These are phyloP conservation scores for Vitis cinerea DNA, from an alignment of 164 flowering plant genomes.

Conservation along the genomic window DNA sequence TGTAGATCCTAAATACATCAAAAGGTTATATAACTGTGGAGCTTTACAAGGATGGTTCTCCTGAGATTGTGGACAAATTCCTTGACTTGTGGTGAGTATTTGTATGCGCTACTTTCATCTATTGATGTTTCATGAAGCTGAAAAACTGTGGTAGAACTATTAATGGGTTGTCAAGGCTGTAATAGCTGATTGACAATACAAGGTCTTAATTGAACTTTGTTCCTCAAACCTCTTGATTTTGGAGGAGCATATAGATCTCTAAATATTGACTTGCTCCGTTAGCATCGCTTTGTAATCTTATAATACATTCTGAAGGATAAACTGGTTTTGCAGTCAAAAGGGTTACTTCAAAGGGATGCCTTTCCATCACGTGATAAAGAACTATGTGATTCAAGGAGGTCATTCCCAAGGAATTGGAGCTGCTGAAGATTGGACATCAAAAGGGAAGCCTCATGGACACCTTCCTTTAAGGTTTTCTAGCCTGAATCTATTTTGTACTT, in stretches of 20 bases:
- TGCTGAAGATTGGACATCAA: conserved; percentile 78
- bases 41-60: conserved; percentile 81
- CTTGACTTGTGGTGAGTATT: conserved; percentile 66
- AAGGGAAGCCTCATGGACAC: conserved; percentile 55
- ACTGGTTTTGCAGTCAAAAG: conserved; percentile 66
- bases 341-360: conserved; percentile 87
- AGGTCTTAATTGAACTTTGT: too few species aligned
- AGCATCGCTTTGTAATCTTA: not conserved
- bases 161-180: too few species aligned
- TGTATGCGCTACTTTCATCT: not conserved
- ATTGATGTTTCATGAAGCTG: conserved; percentile 1
- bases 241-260: too few species aligned
- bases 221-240: too few species aligned
- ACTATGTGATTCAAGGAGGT: conserved; percentile 91
- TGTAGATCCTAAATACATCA: conserved; percentile 65
- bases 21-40: conserved; percentile 77
- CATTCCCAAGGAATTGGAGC: conserved; percentile 50
- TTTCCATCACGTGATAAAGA: conserved; percentile 79
- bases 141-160: too few species aligned
- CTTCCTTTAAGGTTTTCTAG: conserved; percentile 54
- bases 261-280: not conserved
- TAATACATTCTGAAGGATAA: not conserved
- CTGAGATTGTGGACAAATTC: conserved; percentile 79
- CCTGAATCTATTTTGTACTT: conserved; percentile 1
- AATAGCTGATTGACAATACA: too few species aligned